These are phyloP conservation scores for Entomortierella beljakovae DNA, from an alignment of 192 early-diverging fungal genomes.

Conservation along the genomic window DNA sequence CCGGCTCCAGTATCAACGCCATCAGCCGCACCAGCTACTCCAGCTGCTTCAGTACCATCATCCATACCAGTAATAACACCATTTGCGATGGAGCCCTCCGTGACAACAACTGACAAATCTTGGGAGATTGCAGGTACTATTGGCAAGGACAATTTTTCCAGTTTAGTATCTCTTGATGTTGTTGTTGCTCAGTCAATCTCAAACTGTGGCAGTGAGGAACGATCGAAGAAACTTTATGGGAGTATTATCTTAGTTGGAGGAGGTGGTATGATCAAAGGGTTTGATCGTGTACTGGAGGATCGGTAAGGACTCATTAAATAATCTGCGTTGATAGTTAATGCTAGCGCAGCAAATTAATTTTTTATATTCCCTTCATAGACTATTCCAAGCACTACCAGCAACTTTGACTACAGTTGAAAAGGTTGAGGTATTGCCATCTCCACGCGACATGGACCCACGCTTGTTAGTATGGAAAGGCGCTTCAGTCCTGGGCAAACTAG, in stretches of 20 bases:
- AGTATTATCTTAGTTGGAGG: slow-evolving; percentile 90
- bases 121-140: slow-evolving; percentile 52
- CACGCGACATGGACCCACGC: slow-evolving; percentile 85
- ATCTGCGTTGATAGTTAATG: neutral
- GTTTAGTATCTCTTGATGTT: slow-evolving; percentile 65
- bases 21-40: slow-evolving; percentile 14
- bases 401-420: slow-evolving; percentile 59
- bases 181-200: slow-evolving; percentile 79
- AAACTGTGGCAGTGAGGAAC: slow-evolving; percentile 73
- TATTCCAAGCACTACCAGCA: slow-evolving; percentile 49
- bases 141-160: slow-evolving; percentile 49
- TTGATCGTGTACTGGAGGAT: slow-evolving; percentile 72
- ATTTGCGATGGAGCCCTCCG: slow-evolving; percentile 50
- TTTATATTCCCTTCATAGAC: slow-evolving; percentile 24
- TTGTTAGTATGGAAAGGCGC: slow-evolving; percentile 92
- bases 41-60: slow-evolving; percentile 10
- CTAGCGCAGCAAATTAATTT: neutral
- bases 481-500: slow-evolving; percentile 81
- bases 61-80: neutral
- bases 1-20: slow-evolving; percentile 28
- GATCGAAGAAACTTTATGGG: slow-evolving; percentile 77
- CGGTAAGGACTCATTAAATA: slow-evolving; percentile 47
- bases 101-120: slow-evolving; percentile 33
- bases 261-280: slow-evolving; percentile 77
- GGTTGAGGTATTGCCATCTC: slow-evolving; percentile 78